phyloP scores from a whole-genome alignment of 495 filamentous ascomycete genomes.

The Penicillium cinerascens region DNA sequence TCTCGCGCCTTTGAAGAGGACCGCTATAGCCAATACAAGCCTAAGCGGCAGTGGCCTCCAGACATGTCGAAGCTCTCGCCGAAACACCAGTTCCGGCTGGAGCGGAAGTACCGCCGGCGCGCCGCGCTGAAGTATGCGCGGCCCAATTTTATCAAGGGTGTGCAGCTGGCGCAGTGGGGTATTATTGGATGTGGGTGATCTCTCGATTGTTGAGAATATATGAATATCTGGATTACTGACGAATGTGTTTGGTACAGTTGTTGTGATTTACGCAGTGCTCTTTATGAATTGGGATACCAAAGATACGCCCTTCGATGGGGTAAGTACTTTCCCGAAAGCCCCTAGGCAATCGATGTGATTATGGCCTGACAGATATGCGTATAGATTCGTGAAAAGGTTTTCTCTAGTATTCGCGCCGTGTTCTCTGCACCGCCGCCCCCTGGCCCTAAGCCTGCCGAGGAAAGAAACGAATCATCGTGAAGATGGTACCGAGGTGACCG shows the following conservation, averaged over 20 bases:
- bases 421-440: conserved; percentile 39
- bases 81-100: conserved; percentile 76
- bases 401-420: conserved; percentile 28
- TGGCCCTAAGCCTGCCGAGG: conserved; percentile 23
- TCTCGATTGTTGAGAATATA: not conserved
- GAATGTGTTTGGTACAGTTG: conserved; percentile 48
- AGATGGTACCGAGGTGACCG: not conserved
- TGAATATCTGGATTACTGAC: conserved; percentile 2
- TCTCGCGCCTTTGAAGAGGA: conserved; percentile 15
- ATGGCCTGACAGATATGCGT: not conserved
- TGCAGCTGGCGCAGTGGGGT: conserved; percentile 66
- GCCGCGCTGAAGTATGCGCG: conserved; percentile 68
- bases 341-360: not conserved
- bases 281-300: conserved; percentile 73
- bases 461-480: conserved; percentile 6
- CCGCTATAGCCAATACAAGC: conserved; percentile 60
- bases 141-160: conserved; percentile 69
- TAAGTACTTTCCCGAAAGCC: conserved; percentile 21
- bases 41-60: conserved; percentile 89
- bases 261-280: conserved; percentile 68
- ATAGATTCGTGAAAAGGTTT: conserved; percentile 40
- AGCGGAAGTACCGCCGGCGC: conserved; percentile 64
- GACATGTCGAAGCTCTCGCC: conserved; percentile 76
- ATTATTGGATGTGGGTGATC: conserved; percentile 57
- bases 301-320: conserved; percentile 58